These are phyloP conservation scores for Globisporangium irregulare DNA, from an alignment of 352 stramenopile genomes.

Conservation along the genomic window DNA sequence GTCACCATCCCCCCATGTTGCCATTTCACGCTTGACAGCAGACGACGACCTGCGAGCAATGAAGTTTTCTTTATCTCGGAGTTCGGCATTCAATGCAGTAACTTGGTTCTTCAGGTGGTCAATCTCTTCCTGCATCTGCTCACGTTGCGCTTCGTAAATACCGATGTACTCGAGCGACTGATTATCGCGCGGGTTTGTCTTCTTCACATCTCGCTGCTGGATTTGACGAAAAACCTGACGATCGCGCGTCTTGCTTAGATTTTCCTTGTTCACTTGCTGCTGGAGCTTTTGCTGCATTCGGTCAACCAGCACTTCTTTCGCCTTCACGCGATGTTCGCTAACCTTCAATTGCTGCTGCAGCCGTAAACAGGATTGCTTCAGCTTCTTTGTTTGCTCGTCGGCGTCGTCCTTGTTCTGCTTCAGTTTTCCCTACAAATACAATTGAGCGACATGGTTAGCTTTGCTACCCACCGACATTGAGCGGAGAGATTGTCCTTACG, in stretches of 20 bases:
- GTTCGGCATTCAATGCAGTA: slow-evolving; percentile 53
- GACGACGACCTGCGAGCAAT: slow-evolving; percentile 35
- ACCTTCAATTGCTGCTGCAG: slow-evolving; percentile 85
- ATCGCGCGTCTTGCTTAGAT: slow-evolving; percentile 53
- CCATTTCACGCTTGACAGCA: slow-evolving; percentile 10
- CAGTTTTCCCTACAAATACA: slow-evolving; percentile 34
- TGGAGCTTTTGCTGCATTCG: slow-evolving; percentile 81
- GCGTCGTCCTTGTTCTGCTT: slow-evolving; percentile 43
- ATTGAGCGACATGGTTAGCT: neutral
- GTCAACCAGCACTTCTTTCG: slow-evolving; percentile 79
- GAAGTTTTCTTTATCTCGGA: slow-evolving; percentile 78
- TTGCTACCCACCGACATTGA: too few species aligned
- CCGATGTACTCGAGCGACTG: slow-evolving; percentile 68
- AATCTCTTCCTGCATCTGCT: slow-evolving; percentile 76
- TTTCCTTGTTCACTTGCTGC: slow-evolving; percentile 73
- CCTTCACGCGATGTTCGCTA: slow-evolving; percentile 84
- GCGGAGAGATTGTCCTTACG: neutral
- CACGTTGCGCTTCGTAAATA: slow-evolving; percentile 66
- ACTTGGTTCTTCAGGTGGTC: slow-evolving; percentile 61
- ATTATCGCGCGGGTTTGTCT: slow-evolving; percentile 51
- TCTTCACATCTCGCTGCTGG: slow-evolving; percentile 60
- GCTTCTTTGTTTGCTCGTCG: slow-evolving; percentile 47
- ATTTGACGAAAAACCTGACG: slow-evolving; percentile 61
- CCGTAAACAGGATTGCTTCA: slow-evolving; percentile 60
- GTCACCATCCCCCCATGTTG: slow-evolving; percentile 20